A percentile compares a stretch with the other conserved stretches of the same genome.
These are phyloP conservation scores for Stereum hirsutum DNA, from an alignment of 1,284 basidiomycete species.

Conservation along the genomic window DNA sequence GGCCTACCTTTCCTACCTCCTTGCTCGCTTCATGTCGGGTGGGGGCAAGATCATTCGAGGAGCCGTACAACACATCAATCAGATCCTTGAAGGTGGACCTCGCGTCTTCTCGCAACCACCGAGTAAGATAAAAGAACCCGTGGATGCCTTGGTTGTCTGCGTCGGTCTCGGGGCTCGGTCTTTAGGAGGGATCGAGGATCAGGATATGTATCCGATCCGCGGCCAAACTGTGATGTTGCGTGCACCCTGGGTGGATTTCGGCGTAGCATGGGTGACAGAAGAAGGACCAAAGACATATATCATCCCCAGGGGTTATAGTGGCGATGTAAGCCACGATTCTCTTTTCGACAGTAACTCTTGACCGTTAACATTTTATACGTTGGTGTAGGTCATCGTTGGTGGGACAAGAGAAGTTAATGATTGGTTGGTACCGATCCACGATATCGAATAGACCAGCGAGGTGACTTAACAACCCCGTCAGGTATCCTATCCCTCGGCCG, in stretches of 20 bases:
- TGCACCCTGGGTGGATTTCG: conserved; percentile 50
- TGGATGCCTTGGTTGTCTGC: conserved; percentile 58
- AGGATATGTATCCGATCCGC: neutral
- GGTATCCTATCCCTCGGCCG: conserved; percentile 47
- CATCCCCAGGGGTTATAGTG: conserved; percentile 59
- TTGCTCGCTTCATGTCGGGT: conserved; percentile 45
- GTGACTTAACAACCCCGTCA: conserved; percentile 13
- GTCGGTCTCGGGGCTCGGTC: conserved; percentile 43
- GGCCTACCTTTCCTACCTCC: conserved; percentile 59
- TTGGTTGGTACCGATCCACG: conserved; percentile 33
- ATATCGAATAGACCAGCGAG: neutral
- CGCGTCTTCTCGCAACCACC: conserved; percentile 26
- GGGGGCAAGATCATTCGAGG: conserved; percentile 54
- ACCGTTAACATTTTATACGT: neutral
- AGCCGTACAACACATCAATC: conserved; percentile 52
- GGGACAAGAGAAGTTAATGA: conserved; percentile 54
- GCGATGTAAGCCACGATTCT: conserved; percentile 51
- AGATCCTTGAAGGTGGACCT: conserved; percentile 55
- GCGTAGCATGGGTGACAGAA: conserved; percentile 38
- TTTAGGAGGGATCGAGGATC: conserved; percentile 14
- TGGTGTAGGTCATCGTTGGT: conserved; percentile 50
- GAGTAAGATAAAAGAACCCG: conserved; percentile 13
- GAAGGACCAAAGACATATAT: conserved; percentile 47
- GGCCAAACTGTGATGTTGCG: neutral
- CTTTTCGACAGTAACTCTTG: neutral